Base-by-base conservation (phyloP, 164 flowering plant genomes). In the Liquidambar formosana region DNA sequence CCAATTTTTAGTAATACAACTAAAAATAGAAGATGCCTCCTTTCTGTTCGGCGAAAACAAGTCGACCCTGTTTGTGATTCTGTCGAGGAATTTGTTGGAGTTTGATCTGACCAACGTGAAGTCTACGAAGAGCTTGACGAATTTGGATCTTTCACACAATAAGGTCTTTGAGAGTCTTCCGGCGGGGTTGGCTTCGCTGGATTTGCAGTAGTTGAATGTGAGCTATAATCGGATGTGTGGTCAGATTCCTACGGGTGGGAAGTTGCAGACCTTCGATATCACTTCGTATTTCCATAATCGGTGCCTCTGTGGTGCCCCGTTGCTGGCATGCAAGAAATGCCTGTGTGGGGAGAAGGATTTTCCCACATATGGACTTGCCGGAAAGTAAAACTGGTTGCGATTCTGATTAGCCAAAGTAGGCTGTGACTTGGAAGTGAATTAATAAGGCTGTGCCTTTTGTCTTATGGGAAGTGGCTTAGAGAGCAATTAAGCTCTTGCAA, bases 211-310 rank as follows among this genome's bases (percentile, higher is more conserved):
- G 51, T 45, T 88, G 67, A 83, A 88, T 41, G 88, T 82, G 70
- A 86, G 90, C 46, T 88, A 84, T 49, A 86, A 88, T 33, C 58
- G 81, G 53, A 61, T 88, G 52, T 88, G 92, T 57, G 92, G 84
- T 82, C 45, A 82, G 73, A 38, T 16, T 4, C 5, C 56, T 61
- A n/a, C n/a, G n/a, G n/a, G n/a, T n/a, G n/a, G n/a, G n/a, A n/a
- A n/a, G n/a, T n/a, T n/a, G n/a, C n/a, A n/a, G n/a, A n/a, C n/a
- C n/a, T n/a, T n/a, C n/a, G n/a, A n/a, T n/a, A n/a, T n/a, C n/a
- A n/a, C n/a, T 1, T 8, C 64, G 0, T 88, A 79, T 56, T 73
- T 77, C 28, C 86, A 85, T 44, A 87, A 87, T 66, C 54, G 56
- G 46, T 85, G 92, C 74, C 60, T 88, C 76, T 88, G 89, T 49